These are phyloP conservation scores for Epichloe uncinata DNA, from an alignment of 2,329 filamentous ascomycete species.

Conservation along the genomic window DNA sequence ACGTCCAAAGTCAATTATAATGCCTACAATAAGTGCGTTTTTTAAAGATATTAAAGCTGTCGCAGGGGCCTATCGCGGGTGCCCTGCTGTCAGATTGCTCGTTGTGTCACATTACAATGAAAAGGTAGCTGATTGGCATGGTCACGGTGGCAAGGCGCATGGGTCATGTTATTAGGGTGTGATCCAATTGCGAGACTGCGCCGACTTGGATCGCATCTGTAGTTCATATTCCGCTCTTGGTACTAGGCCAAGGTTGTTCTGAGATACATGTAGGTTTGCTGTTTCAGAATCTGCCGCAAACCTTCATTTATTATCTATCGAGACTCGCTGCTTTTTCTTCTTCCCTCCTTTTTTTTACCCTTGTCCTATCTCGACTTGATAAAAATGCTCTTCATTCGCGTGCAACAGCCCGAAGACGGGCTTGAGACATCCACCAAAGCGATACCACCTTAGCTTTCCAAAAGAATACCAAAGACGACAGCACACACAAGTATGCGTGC, in stretches of 20 bases:
- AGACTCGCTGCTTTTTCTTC: not conserved
- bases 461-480: not conserved
- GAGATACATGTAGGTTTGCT: not conserved
- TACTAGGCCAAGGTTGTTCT: not conserved
- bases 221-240: not conserved
- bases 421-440: not conserved
- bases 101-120: too few species aligned
- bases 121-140: too few species aligned
- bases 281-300: not conserved
- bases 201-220: too few species aligned
- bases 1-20: too few species aligned
- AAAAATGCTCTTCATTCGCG: not conserved
- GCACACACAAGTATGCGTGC: not conserved
- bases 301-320: not conserved
- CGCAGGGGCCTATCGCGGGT: too few species aligned
- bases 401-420: not conserved
- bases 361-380: not conserved
- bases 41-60: too few species aligned
- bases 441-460: not conserved
- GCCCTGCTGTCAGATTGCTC: too few species aligned
- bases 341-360: not conserved
- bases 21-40: too few species aligned
- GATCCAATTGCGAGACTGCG: too few species aligned
- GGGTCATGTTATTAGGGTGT: too few species aligned
- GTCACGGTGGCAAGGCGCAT: too few species aligned